A percentile compares a stretch with the other conserved stretches of the same genome.
Conservation (phyloP, 2,329 filamentous ascomycete genomes). For the Endocalyx cinctus region DNA sequence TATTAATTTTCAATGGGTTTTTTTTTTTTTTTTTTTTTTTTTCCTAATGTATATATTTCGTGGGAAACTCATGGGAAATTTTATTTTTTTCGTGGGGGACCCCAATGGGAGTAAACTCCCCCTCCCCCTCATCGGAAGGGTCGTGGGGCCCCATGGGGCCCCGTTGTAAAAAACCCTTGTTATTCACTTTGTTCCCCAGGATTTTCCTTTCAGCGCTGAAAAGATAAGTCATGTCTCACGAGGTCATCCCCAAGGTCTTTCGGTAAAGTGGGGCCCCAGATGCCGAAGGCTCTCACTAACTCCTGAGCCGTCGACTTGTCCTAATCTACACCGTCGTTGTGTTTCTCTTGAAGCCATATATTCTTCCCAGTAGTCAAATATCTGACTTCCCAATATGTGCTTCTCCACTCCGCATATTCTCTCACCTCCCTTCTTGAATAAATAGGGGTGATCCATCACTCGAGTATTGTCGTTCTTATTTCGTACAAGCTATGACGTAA, state of each 20-base stretch:
- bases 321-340: slow-evolving; percentile 53
- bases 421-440: slow-evolving; percentile 45
- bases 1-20: too few relatives aligned
- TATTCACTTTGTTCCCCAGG: too few relatives aligned
- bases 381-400: slow-evolving; percentile 52
- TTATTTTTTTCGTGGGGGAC: too few relatives aligned
- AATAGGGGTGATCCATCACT: slow-evolving; percentile 51
- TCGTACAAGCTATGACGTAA: slow-evolving; percentile 54
- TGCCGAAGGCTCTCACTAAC: slow-evolving; percentile 12
- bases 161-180: too few relatives aligned
- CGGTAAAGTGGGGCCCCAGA: slow-evolving; percentile 17
- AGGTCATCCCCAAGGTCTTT: slow-evolving; percentile 12
- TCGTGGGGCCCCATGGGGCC: too few relatives aligned
- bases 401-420: slow-evolving; percentile 55
- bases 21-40: too few relatives aligned
- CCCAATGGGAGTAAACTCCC: too few relatives aligned
- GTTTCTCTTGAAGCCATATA: slow-evolving; percentile 40
- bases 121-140: too few relatives aligned
- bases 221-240: too few relatives aligned
- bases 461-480: slow-evolving; percentile 55
- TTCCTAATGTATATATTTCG: too few relatives aligned
- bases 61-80: too few relatives aligned
- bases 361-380: slow-evolving; percentile 42
- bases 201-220: too few relatives aligned
- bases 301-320: slow-evolving; percentile 29